Conservation (phyloP, 2,329 filamentous ascomycete species). For the Fusarium udum region DNA sequence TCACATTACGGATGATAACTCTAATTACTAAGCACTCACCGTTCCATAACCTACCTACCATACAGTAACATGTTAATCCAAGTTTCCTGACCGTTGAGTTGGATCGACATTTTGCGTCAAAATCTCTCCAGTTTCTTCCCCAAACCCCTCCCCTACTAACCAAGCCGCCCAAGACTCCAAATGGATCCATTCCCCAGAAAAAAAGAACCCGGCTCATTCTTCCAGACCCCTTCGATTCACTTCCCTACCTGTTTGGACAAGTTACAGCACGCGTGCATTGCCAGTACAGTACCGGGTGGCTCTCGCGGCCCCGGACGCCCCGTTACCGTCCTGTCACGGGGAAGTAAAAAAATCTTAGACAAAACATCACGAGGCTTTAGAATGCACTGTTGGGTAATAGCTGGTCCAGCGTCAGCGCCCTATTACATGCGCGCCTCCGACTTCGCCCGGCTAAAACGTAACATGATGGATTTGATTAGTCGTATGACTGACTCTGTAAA, state of each 20-base stretch:
- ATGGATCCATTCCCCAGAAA: conserved; percentile 31
- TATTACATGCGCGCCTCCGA: conserved; percentile 25
- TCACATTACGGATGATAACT: background rate
- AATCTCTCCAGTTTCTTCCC: conserved; percentile 9
- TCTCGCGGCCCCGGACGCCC: conserved; percentile 25
- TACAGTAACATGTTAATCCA: background rate
- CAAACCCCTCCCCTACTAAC: conserved; percentile 3
- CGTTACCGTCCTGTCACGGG: conserved; percentile 34
- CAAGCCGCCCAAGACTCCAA: background rate
- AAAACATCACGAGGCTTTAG: conserved; percentile 27
- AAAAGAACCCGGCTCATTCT: conserved; percentile 21
- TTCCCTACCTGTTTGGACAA: conserved; percentile 21
- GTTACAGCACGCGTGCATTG: conserved; percentile 32
- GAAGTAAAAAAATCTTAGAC: conserved; percentile 30
- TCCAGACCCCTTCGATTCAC: conserved; percentile 37
- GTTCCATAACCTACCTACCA: background rate
- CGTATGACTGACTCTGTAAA: conserved; percentile 36
- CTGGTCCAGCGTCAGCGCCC: conserved; percentile 27
- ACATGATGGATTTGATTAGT: conserved; percentile 34
- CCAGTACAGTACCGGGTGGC: conserved; percentile 30
- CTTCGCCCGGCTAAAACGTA: conserved; percentile 36
- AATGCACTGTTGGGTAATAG: conserved; percentile 41
- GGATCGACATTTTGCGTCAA: conserved; percentile 7
- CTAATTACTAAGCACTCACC: background rate
- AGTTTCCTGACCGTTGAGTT: conserved; percentile 1